phyloP scores from a whole-genome alignment of 495 filamentous ascomycete genomes.

The Lophiostoma macrostomum region DNA sequence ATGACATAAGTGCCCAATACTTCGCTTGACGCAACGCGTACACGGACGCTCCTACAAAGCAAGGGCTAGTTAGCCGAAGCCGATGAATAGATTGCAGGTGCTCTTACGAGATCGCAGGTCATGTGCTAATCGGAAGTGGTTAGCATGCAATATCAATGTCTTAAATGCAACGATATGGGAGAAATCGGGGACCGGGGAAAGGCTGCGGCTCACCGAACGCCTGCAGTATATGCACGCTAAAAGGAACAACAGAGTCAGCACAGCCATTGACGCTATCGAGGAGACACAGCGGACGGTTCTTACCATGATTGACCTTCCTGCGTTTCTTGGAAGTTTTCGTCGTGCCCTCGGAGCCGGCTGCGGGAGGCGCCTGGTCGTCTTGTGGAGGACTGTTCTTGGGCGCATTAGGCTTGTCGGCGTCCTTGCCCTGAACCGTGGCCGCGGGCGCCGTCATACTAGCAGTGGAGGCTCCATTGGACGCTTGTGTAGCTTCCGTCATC shows the following conservation, averaged over 20 bases:
- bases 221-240: slow-evolving; percentile 98
- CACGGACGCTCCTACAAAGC: slow-evolving; percentile 82
- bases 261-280: slow-evolving; percentile 39
- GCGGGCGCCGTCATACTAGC: slow-evolving; percentile 28
- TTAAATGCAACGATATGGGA: slow-evolving; percentile 18
- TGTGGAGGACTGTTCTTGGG: slow-evolving; percentile 20
- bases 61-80: slow-evolving; percentile 32
- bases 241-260: slow-evolving; percentile 35
- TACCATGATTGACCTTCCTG: slow-evolving; percentile 99
- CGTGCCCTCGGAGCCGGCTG: slow-evolving; percentile 25
- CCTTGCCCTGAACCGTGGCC: slow-evolving; percentile 22
- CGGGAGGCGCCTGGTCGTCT: slow-evolving; percentile 16
- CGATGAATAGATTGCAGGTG: slow-evolving; percentile 3
- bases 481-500: slow-evolving; percentile 33
- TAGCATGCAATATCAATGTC: slow-evolving; percentile 31
- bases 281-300: slow-evolving; percentile 25
- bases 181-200: slow-evolving; percentile 10
- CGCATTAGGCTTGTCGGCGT: slow-evolving; percentile 21
- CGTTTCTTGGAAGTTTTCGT: slow-evolving; percentile 72
- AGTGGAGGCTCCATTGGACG: slow-evolving; percentile 26
- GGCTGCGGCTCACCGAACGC: slow-evolving; percentile 77
- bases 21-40: slow-evolving; percentile 95
- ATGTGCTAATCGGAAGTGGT: slow-evolving; percentile 73
- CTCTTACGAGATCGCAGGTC: slow-evolving; percentile 98
- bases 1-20: slow-evolving; percentile 98